These are phyloP conservation scores for Boechera divaricarpa DNA, from an alignment of 345 rosid species.

Conservation along the genomic window DNA sequence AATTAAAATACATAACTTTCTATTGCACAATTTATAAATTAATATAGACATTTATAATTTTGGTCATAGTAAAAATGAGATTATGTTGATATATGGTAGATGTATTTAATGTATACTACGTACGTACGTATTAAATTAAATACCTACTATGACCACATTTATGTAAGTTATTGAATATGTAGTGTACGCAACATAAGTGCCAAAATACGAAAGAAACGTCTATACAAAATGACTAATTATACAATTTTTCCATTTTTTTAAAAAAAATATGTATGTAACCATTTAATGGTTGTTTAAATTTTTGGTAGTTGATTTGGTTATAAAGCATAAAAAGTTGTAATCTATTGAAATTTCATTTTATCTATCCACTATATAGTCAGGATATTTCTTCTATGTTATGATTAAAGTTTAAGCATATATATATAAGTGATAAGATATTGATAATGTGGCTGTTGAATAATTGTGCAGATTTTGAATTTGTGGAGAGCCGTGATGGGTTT, in stretches of 20 bases:
- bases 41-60: too few species aligned
- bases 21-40: too few species aligned
- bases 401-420: not conserved
- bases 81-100: too few species aligned
- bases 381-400: not conserved
- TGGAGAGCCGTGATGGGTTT: conserved; percentile 44
- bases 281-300: not conserved
- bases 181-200: not conserved
- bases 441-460: conserved; percentile 28
- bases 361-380: not conserved
- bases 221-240: not conserved
- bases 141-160: not conserved
- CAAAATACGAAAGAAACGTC: not conserved
- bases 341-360: not conserved
- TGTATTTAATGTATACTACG: too few species aligned
- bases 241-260: not conserved
- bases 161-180: not conserved
- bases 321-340: not conserved
- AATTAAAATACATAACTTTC: too few species aligned
- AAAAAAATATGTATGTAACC: not conserved
- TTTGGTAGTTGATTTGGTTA: not conserved
- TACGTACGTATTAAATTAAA: too few species aligned
- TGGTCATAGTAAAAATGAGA: too few species aligned
- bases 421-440: conserved; percentile 13
- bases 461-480: conserved; percentile 52